Conservation (phyloP, 169 alveolate species). For the Plasmodium chabaudi region DNA sequence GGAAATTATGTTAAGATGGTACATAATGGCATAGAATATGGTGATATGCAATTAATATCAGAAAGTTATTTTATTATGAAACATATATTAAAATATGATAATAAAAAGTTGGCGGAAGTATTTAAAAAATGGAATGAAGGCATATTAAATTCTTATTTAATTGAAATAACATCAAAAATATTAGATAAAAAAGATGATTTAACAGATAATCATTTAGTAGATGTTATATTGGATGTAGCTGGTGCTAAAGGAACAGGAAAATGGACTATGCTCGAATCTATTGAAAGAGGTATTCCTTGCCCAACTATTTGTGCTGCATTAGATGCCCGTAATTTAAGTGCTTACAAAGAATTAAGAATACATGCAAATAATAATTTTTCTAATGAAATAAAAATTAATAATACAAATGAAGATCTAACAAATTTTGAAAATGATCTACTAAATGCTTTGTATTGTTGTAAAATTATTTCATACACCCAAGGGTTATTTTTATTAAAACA, state of each 20-base stretch:
- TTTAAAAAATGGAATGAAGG: slow-evolving; percentile 81
- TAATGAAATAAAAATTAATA: slow-evolving; percentile 26
- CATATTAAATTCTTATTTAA: slow-evolving; percentile 81
- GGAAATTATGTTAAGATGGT: slow-evolving; percentile 92
- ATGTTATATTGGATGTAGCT: slow-evolving; percentile 83
- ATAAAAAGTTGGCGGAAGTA: slow-evolving; percentile 60
- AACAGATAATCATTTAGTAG: slow-evolving; percentile 82
- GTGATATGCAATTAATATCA: slow-evolving; percentile 87
- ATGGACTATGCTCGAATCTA: slow-evolving; percentile 90
- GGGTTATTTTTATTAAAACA: slow-evolving; percentile 84
- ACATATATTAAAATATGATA: slow-evolving; percentile 45
- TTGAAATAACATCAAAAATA: slow-evolving; percentile 85
- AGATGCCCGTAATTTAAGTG: slow-evolving; percentile 84
- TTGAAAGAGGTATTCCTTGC: slow-evolving; percentile 87
- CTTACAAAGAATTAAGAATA: slow-evolving; percentile 54
- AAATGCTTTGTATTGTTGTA: slow-evolving; percentile 80
- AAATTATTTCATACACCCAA: slow-evolving; percentile 87
- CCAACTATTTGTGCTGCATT: slow-evolving; percentile 90
- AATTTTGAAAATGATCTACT: slow-evolving; percentile 77
- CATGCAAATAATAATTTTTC: slow-evolving; percentile 36
- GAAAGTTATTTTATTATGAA: slow-evolving; percentile 79
- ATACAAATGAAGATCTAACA: slow-evolving; percentile 3
- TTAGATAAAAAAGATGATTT: slow-evolving; percentile 81
- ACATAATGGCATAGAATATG: slow-evolving; percentile 91
- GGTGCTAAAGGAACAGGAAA: slow-evolving; percentile 91